These are phyloP conservation scores for Effrenium voratum DNA, from an alignment of 73 alveolate species.

Conservation along the genomic window DNA sequence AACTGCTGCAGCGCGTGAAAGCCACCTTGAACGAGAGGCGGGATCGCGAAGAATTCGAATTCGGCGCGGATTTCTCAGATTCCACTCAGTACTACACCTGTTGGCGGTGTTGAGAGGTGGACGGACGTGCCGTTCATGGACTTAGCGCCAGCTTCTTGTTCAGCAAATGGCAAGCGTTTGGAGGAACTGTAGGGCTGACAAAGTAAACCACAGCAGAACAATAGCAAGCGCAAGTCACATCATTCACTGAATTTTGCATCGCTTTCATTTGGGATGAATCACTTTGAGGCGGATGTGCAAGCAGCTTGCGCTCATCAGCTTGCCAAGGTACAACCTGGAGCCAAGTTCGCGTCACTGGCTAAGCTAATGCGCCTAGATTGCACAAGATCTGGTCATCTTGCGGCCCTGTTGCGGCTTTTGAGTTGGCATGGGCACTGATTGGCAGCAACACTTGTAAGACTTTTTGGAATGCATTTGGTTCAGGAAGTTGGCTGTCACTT, in stretches of 20 bases:
- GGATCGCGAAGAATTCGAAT: too few relatives aligned
- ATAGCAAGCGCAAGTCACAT: too few relatives aligned
- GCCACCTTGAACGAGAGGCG: conserved; percentile 32
- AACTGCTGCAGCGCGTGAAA: conserved; percentile 44
- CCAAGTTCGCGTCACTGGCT: conserved; percentile 32
- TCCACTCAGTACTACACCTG: neutral
- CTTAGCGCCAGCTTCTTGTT: conserved; percentile 21
- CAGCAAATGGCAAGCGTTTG: neutral
- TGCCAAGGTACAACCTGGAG: conserved; percentile 33
- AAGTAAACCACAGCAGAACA: neutral
- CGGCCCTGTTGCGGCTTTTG: neutral
- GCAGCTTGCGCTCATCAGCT: too few relatives aligned
- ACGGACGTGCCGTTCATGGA: conserved; percentile 77
- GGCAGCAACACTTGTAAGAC: neutral
- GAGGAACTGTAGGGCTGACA: neutral
- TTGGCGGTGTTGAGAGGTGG: conserved; percentile 38
- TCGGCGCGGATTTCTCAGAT: neutral
- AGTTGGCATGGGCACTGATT: neutral
- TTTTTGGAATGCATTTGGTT: too few relatives aligned
- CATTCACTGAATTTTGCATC: neutral
- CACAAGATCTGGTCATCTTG: neutral
- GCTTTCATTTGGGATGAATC: neutral
- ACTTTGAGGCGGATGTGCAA: neutral
- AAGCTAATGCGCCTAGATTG: conserved; percentile 22
- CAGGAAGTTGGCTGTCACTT: neutral